Percentiles rank a stretch among this genome's conserved stretches.
These are phyloP conservation scores for Mycosphaerella arachidis DNA, from an alignment of 2,329 filamentous ascomycete species.

Conservation along the genomic window DNA sequence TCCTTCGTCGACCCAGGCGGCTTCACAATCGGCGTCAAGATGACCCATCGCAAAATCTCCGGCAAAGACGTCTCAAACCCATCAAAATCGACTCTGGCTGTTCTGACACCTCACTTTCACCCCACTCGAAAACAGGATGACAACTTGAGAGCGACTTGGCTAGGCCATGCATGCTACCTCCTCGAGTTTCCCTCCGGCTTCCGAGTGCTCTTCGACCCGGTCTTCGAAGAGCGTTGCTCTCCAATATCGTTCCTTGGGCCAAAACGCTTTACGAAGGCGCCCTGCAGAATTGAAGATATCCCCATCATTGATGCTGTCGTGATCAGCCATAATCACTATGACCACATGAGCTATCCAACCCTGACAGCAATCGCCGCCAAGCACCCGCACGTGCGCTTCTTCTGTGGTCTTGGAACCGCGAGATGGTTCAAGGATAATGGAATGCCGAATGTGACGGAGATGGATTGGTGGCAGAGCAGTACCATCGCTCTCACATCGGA, in stretches of 20 bases:
- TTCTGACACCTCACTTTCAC: constrained; percentile 66
- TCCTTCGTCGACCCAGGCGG: constrained; percentile 42
- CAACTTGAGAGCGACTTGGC: constrained; percentile 80
- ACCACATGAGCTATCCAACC: constrained; percentile 77
- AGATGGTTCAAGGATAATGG: constrained; percentile 72
- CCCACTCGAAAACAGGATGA: constrained; percentile 50
- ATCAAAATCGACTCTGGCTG: constrained; percentile 60
- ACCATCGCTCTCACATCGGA: constrained; percentile 58
- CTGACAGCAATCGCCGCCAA: constrained; percentile 65
- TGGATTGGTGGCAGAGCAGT: constrained; percentile 92
- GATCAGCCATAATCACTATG: constrained; percentile 89
- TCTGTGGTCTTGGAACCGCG: constrained; percentile 78
- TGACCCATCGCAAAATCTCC: constrained; percentile 44
- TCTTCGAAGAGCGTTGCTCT: constrained; percentile 82
- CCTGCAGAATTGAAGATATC: constrained; percentile 73
- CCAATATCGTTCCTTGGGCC: constrained; percentile 66
- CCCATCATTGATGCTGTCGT: constrained; percentile 69
- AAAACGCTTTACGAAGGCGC: constrained; percentile 70
- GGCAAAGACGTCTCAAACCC: constrained; percentile 57
- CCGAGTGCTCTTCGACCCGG: constrained; percentile 86
- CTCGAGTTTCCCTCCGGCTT: constrained; percentile 83
- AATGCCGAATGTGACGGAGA: constrained; percentile 73
- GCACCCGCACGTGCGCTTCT: constrained; percentile 79
- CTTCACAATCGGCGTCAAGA: constrained; percentile 33
- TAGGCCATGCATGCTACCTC: constrained; percentile 91